Evolutionary conservation across 345 rosid species (phyloP), one percentile per base, ranked within the genome.

Genomic region (Hirschfeldia incana): DNA sequence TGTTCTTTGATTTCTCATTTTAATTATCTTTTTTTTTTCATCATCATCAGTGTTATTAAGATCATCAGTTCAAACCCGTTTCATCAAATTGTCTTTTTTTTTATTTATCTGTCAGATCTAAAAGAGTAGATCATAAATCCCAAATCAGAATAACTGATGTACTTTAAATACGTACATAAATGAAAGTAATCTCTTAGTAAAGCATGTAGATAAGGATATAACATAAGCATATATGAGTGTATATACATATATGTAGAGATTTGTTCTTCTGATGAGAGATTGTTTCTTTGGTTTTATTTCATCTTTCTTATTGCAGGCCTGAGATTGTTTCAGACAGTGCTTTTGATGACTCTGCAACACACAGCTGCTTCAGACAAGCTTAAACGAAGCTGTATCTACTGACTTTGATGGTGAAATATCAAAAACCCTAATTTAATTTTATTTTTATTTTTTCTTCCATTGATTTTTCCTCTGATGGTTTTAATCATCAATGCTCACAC

Each of bases 351-450:
- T 75, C 80, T 85, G 77, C 86, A 82, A 81, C 86, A 83, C 80
- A 86, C 17, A 49, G 53, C 53, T 11, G 66, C 51, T 78, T 34
- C 81, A 80, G 76, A 82, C 74, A 90, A 87, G 86, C 86, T 84
- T 77, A 81, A 82, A 81, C 84, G 77, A 85, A 75, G 80, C 87
- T 65, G 87, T 78, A 82, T 83, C 78, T 77, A 76, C 97, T 94
- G 98, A 90, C 97, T 89, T 86, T 85, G 97, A 91, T 84, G 28
- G 88, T 81, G 95, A 91, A 85, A 76, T 84, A 79, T 92, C 95
- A 64, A 86, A 82, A 85, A 75, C 88, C 80, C 83, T 80, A 80
- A 74, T 46, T 73, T 71, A 70, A 75, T 84, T 15, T 12, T 4
- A 0, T 34, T 30, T 44, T 12, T 49, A n/a, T 81, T 61, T 75